Conservation (phyloP, 441 rosid species). For the Pelargonium australe region DNA sequence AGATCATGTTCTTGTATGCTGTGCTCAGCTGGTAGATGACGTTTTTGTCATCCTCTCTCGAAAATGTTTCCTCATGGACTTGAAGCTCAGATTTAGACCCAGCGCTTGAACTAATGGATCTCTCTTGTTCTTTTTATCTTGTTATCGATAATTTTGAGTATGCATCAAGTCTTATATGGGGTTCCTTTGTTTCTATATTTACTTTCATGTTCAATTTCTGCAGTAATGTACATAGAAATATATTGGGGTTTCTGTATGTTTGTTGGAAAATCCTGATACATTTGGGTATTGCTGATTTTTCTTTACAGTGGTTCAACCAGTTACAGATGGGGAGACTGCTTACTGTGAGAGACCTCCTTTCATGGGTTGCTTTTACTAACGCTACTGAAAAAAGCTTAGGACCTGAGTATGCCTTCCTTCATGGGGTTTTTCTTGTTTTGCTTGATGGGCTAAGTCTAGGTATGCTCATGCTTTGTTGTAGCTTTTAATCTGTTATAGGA, state of each 20-base stretch:
- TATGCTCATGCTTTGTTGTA: conserved; percentile 22
- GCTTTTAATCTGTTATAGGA: background rate
- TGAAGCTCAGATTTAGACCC: no score
- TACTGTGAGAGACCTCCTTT: conserved; percentile 91
- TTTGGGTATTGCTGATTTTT: conserved; percentile 13
- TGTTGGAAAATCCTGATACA: conserved; percentile 11
- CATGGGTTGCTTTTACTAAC: conserved; percentile 81
- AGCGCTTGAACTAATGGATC: no score
- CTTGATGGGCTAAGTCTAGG: conserved; percentile 96
- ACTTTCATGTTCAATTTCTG: background rate
- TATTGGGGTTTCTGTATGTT: background rate
- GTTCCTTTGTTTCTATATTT: background rate
- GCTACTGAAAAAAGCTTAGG: conserved; percentile 50
- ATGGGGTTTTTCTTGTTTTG: conserved; percentile 91
- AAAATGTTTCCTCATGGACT: no score
- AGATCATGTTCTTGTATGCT: no score
- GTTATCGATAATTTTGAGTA: no score
- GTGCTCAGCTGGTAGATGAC: no score
- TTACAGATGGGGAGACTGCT: conserved; percentile 76
- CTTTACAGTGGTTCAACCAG: conserved; percentile 78
- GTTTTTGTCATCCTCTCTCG: no score
- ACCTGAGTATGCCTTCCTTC: conserved; percentile 58
- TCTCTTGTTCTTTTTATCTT: no score
- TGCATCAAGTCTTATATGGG: no score
- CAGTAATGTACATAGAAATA: background rate